A percentile compares a stretch with the other conserved stretches of the same genome.
Conservation (phyloP, 768 basidiomycete species). For the Boletus tomentosulus region DNA sequence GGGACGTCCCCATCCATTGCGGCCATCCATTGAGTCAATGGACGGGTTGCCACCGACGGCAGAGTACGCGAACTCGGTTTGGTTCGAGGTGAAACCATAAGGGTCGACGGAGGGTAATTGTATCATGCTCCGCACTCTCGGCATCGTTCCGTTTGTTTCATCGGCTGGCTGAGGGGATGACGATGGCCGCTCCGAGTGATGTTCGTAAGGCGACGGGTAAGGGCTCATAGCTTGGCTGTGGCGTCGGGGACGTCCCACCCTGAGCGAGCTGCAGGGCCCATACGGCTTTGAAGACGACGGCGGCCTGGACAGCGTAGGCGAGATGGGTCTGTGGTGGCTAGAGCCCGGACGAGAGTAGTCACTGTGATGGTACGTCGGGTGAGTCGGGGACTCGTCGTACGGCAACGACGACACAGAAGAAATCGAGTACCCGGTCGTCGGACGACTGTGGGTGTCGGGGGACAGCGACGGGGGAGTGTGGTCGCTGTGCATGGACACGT, state of each 20-base stretch:
- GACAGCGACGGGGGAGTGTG: slow-evolving; percentile 70
- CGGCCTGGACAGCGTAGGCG: slow-evolving; percentile 65
- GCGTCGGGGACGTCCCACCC: slow-evolving; percentile 68
- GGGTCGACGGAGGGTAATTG: slow-evolving; percentile 70
- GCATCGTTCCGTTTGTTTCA: slow-evolving; percentile 45
- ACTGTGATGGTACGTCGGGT: slow-evolving; percentile 35
- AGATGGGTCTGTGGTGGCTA: slow-evolving; percentile 59
- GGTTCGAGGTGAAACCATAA: slow-evolving; percentile 59
- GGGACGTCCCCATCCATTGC: slow-evolving; percentile 54
- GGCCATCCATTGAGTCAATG: slow-evolving; percentile 37
- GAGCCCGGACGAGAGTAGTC: slow-evolving; percentile 75
- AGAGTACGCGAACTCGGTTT: slow-evolving; percentile 80
- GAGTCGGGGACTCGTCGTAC: slow-evolving; percentile 54
- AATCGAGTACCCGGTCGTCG: slow-evolving; percentile 82
- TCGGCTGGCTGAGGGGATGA: slow-evolving; percentile 67
- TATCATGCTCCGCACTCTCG: slow-evolving; percentile 81
- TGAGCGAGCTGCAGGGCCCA: slow-evolving; percentile 48
- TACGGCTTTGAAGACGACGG: slow-evolving; percentile 61
- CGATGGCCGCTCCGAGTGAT: slow-evolving; percentile 62
- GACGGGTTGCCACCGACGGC: slow-evolving; percentile 47
- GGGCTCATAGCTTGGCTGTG: slow-evolving; percentile 87
- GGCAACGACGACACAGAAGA: slow-evolving; percentile 75
- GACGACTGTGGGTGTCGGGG: slow-evolving; percentile 68
- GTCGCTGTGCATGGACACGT: slow-evolving; percentile 62
- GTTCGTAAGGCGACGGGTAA: slow-evolving; percentile 79